These are phyloP conservation scores for Cardamine chenopodiifolia DNA, from an alignment of 345 rosid species.

Conservation along the genomic window DNA sequence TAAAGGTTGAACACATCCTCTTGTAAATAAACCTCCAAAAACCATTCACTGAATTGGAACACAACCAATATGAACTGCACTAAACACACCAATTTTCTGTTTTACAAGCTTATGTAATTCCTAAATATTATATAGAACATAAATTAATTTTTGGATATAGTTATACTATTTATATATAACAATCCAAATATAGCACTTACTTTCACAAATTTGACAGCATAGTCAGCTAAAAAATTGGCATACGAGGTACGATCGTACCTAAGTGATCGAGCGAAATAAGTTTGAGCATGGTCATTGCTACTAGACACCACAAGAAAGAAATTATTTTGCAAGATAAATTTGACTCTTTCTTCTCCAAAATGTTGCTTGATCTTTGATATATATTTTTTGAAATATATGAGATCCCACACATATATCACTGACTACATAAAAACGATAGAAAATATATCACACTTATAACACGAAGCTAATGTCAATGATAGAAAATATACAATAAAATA, in stretches of 20 bases:
- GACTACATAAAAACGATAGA: slow-evolving; percentile 27
- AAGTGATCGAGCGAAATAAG: slow-evolving; percentile 44
- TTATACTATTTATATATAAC: background rate
- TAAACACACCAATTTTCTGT: slow-evolving; percentile 28
- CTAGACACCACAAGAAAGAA: slow-evolving; percentile 49
- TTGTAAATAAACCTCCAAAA: slow-evolving; percentile 22
- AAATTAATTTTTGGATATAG: no score
- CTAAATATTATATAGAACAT: slow-evolving; percentile 9
- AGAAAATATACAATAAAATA: background rate
- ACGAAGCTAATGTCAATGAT: background rate
- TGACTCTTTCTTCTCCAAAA: slow-evolving; percentile 48
- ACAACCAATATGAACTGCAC: slow-evolving; percentile 35
- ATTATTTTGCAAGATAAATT: slow-evolving; percentile 43
- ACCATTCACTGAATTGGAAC: slow-evolving; percentile 37
- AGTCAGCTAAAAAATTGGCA: slow-evolving; percentile 44
- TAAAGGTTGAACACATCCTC: background rate
- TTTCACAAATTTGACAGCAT: slow-evolving; percentile 47
- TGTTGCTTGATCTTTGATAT: slow-evolving; percentile 38
- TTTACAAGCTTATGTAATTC: slow-evolving; percentile 37
- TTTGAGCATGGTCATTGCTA: slow-evolving; percentile 63
- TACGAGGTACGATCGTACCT: slow-evolving; percentile 47
- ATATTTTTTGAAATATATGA: slow-evolving; percentile 52
- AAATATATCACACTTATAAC: background rate
- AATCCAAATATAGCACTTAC: slow-evolving; percentile 27
- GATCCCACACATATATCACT: slow-evolving; percentile 35